phyloP scores from a whole-genome alignment of 2,329 filamentous ascomycete species.

The Diaporthe sp. region DNA sequence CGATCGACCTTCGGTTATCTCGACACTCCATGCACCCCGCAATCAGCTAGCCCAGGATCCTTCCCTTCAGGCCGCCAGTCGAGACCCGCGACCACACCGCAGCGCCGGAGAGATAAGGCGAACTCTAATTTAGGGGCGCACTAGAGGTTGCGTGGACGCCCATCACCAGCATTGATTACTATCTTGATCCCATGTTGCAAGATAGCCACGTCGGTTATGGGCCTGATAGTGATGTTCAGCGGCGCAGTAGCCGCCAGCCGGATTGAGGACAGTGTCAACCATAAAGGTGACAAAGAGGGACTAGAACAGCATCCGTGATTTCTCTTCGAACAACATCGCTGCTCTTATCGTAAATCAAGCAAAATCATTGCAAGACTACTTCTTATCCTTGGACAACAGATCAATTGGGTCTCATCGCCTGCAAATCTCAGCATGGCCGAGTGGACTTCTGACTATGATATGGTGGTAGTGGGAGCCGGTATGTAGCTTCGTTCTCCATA shows the following conservation, averaged over 20 bases:
- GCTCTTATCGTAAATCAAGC: not conserved
- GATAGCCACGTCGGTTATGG: slow-evolving; percentile 30
- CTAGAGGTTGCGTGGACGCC: not conserved
- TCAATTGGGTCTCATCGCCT: not conserved
- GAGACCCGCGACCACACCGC: not conserved
- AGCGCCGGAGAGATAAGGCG: not conserved
- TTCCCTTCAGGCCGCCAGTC: not conserved
- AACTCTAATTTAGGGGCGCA: slow-evolving; percentile 8
- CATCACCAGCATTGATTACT: not conserved
- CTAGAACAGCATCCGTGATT: not conserved
- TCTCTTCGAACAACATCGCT: not conserved
- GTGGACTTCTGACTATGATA: slow-evolving; percentile 33
- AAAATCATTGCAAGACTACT: not conserved
- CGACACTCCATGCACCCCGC: slow-evolving; percentile 7
- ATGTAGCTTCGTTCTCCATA: not conserved
- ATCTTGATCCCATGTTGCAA: not conserved
- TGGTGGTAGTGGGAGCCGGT: slow-evolving; percentile 41
- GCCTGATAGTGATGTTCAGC: not conserved
- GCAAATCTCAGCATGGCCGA: slow-evolving; percentile 28
- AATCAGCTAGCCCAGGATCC: not conserved
- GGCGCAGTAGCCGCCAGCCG: slow-evolving; percentile 18
- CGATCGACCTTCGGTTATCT: slow-evolving; percentile 9
- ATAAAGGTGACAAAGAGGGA: slow-evolving; percentile 10
- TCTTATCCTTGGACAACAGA: not conserved
- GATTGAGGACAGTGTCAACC: slow-evolving; percentile 1